Evolutionary conservation across 75 land plant species (phyloP).

Genomic region (Cunninghamia lanceolata): DNA sequence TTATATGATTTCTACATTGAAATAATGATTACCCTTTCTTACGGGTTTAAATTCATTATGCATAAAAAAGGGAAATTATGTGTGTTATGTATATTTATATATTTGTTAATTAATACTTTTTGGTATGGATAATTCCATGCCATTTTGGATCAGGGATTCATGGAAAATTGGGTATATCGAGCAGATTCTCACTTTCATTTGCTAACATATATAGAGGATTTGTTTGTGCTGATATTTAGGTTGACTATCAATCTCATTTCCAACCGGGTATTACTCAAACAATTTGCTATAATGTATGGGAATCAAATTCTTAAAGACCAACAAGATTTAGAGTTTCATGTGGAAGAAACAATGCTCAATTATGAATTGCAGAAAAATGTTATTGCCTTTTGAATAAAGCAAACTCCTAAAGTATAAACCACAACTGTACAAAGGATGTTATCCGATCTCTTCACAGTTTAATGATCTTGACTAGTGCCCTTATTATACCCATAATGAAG

Average conservation of each 20-base stretch:
- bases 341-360: neutral
- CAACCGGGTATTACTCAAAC: neutral
- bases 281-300: neutral
- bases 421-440: neutral
- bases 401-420: too few relatives aligned
- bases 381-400: too few relatives aligned
- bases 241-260: neutral
- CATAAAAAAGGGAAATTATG: too few relatives aligned
- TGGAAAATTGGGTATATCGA: neutral
- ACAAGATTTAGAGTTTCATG: neutral
- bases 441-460: neutral
- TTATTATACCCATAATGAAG: neutral
- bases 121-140: neutral
- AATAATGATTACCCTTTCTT: neutral
- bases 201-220: neutral
- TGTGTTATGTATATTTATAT: too few relatives aligned
- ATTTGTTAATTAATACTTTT: too few relatives aligned
- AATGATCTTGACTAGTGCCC: neutral
- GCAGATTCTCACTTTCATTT: neutral
- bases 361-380: too few relatives aligned
- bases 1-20: neutral
- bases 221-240: neutral
- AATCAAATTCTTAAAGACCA: neutral
- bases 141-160: neutral
- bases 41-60: too few relatives aligned